Base-by-base conservation (phyloP, 2,329 filamentous ascomycete genomes). In the Monosporascus sp. region DNA sequence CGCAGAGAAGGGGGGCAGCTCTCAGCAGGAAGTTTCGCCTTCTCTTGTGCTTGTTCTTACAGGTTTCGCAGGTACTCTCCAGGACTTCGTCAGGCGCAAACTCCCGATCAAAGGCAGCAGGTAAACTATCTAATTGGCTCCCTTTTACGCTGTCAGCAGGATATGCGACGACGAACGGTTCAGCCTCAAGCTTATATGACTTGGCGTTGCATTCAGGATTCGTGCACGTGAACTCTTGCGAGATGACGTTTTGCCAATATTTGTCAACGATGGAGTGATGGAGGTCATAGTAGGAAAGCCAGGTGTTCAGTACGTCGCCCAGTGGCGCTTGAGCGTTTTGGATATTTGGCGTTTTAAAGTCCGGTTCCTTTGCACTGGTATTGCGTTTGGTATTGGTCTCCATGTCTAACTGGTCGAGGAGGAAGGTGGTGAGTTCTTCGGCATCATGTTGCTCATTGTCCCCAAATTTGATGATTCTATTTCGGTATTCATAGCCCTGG, bases 371-470 rank as follows among this genome's bases (percentile, higher is more conserved):
- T 50, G 69, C 68, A 20, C 65, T 59, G 20, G 56, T 75, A 55
- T 85, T 76, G n/a, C 76, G 73, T 16, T 69, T 69, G 26, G 67
- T 68, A 67, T 96, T 95, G 5, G 95, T 85, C 70, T 99, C 94
- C 66, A 94, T 89, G 61, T 93, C 87, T 14, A 97, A 77, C 59
- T 88, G 86, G 51, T 90, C 85, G 38, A 96, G 79, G 26, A 97
- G 70, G 65, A 95, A 96, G 46, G 85, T 84, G 60, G 93, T 85
- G 61, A 96, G 96, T 64, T 97, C 94, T 59, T 92, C 88, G 2
- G 91, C 88, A 65, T 99, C 94, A 71, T 97, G 94, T 67, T 97
- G 93, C 49, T 84, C 76, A 24, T 79, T 77, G 41, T 90, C 86
- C 16, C 86, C 89, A 74, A 91, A 94, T 7, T 81, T 59, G 20